A percentile compares a stretch with the other conserved stretches of the same genome.
Evolutionary conservation across 495 filamentous ascomycete genomes (phyloP).

Genomic region (Peziza echinospora): DNA sequence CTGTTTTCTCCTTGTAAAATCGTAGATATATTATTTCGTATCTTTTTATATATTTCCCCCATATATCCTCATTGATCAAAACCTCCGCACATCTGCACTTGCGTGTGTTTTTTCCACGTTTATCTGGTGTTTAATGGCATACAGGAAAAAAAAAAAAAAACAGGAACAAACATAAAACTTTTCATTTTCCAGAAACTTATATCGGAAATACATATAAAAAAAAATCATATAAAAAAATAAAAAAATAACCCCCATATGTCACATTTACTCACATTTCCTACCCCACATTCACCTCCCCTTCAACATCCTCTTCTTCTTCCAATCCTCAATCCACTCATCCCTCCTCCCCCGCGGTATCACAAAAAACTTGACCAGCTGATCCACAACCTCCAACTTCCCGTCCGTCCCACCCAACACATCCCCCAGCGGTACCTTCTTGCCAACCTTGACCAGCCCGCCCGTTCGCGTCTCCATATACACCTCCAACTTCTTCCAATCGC

Average conservation of each 20-base stretch:
- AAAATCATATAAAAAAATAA: no score
- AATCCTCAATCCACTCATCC: conserved; percentile 55
- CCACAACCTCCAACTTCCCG: conserved; percentile 73
- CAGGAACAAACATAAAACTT: no score
- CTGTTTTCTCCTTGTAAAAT: background rate
- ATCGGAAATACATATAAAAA: no score
- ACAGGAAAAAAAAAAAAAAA: no score
- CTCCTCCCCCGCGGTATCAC: conserved; percentile 52
- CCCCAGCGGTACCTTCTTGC: conserved; percentile 58
- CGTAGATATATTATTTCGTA: background rate
- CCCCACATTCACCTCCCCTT: background rate
- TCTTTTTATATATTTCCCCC: no score
- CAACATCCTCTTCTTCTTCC: conserved; percentile 41
- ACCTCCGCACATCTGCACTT: no score
- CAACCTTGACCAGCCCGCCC: conserved; percentile 70
- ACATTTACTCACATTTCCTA: no score
- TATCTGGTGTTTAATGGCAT: no score
- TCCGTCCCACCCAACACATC: conserved; percentile 47
- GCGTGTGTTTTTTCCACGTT: no score
- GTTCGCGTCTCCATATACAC: conserved; percentile 67
- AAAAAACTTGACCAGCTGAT: conserved; percentile 60
- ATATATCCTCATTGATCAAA: no score
- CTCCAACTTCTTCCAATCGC: conserved; percentile 41
- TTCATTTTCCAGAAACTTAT: no score
- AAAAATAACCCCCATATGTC: no score